Percentiles rank a stretch among this genome's conserved stretches.
phyloP scores from a whole-genome alignment of 768 basidiomycete species.

The Favolaschia claudopus region DNA sequence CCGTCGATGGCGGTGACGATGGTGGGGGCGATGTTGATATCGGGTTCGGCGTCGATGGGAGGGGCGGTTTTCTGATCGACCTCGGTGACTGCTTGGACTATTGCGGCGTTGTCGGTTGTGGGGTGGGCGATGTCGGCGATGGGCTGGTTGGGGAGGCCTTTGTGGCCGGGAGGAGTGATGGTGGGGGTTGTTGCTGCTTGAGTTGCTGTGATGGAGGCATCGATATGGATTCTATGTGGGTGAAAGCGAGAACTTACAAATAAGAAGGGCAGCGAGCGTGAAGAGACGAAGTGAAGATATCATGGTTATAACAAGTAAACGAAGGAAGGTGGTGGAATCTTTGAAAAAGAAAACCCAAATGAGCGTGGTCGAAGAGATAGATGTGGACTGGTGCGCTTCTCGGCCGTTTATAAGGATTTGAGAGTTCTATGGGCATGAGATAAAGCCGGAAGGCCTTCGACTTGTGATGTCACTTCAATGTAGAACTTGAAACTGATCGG shows the following conservation, averaged over 20 bases:
- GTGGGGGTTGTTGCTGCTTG: conserved; percentile 25
- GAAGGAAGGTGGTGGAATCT: too few species aligned
- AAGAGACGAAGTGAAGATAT: conserved; percentile 5
- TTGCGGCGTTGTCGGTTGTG: conserved; percentile 15
- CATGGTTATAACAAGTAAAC: too few species aligned
- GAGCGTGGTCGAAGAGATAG: too few species aligned
- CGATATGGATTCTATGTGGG: not conserved
- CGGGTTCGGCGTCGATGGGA: conserved; percentile 10
- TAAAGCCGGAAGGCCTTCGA: too few species aligned
- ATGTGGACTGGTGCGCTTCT: too few species aligned
- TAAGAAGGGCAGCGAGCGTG: conserved; percentile 4
- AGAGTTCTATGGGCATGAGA: too few species aligned
- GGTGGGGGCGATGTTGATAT: conserved; percentile 27
- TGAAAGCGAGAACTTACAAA: not conserved
- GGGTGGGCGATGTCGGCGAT: conserved; percentile 28
- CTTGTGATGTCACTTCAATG: too few species aligned
- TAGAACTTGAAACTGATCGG: too few species aligned
- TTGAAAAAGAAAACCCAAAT: too few species aligned
- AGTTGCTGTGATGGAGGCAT: not conserved
- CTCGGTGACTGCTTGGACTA: conserved; percentile 7
- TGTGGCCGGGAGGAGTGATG: conserved; percentile 33
- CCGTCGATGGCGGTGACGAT: conserved; percentile 55
- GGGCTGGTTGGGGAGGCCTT: conserved; percentile 22
- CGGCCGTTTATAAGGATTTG: too few species aligned
- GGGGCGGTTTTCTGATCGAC: conserved; percentile 17